Conservation (phyloP, 176 grass and related monocot genomes). For the Cocos nucifera region DNA sequence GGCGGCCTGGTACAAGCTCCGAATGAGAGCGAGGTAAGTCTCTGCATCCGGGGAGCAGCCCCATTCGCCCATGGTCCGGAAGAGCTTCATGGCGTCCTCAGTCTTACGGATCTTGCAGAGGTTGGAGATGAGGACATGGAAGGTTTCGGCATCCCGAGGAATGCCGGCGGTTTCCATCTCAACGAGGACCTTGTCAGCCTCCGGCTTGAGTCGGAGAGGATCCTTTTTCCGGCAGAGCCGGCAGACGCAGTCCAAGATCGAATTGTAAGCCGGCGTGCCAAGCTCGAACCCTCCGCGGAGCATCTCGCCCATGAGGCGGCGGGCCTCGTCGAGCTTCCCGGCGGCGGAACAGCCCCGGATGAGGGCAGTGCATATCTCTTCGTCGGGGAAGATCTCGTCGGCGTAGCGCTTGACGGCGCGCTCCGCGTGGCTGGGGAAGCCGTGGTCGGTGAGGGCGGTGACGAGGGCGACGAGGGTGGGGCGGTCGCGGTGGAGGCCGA, state of each 20-base stretch:
- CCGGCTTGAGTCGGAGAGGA: constrained; percentile 42
- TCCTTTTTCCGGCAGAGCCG: constrained; percentile 76
- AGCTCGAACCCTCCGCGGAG: constrained; percentile 63
- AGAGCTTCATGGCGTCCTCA: constrained; percentile 77
- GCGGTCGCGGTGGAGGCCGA: constrained; percentile 29
- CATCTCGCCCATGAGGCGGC: constrained; percentile 63
- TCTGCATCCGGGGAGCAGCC: constrained; percentile 84
- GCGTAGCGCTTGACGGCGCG: constrained; percentile 52
- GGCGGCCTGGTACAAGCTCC: constrained; percentile 86
- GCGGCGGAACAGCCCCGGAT: constrained; percentile 77
- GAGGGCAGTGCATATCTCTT: constrained; percentile 61
- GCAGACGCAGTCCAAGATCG: constrained; percentile 84
- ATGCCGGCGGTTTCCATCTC: constrained; percentile 81
- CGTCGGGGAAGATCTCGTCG: constrained; percentile 69
- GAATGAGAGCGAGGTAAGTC: constrained; percentile 66
- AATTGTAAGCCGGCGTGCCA: constrained; percentile 63
- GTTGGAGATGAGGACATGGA: constrained; percentile 72
- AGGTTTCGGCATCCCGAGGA: constrained; percentile 66
- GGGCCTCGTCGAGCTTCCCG: constrained; percentile 74
- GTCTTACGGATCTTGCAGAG: constrained; percentile 88
- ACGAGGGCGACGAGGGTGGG: too few relatives aligned
- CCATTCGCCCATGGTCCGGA: constrained; percentile 66
- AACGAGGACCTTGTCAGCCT: constrained; percentile 73
- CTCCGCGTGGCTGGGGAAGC: constrained; percentile 59
- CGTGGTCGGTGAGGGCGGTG: constrained; percentile 38